phyloP scores from a whole-genome alignment of 179 eudicot species.

The Dionaea muscipula region DNA sequence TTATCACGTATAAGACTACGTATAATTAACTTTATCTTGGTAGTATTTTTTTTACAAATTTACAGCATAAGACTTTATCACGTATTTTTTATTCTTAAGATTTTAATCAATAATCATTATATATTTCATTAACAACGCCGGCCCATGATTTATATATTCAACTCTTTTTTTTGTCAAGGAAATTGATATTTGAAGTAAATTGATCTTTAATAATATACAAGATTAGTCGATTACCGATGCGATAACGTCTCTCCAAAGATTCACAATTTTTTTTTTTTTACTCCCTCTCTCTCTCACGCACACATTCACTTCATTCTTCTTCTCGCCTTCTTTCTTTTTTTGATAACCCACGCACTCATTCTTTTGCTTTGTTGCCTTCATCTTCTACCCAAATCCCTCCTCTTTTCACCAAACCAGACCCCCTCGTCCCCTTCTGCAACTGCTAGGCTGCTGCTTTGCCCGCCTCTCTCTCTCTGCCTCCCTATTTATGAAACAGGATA shows the following conservation, averaged over 20 bases:
- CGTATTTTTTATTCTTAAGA: no score
- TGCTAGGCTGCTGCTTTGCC: constrained; percentile 4
- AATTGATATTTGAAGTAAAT: no score
- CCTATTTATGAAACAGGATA: constrained; percentile 12
- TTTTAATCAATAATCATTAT: no score
- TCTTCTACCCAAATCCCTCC: not conserved
- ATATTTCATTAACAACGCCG: no score
- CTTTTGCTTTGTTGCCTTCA: not conserved
- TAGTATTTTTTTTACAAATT: no score
- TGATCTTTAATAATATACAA: no score
- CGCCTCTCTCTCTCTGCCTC: constrained; percentile 13
- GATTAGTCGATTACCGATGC: no score
- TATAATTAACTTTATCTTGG: no score
- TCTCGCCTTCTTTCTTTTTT: constrained; percentile 12
- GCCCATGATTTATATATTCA: no score
- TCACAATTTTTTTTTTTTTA: constrained; percentile 34
- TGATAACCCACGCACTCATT: constrained; percentile 15
- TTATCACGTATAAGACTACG: no score
- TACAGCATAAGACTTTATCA: no score
- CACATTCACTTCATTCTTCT: not conserved
- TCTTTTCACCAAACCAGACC: not conserved
- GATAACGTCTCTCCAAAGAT: constrained; percentile 65
- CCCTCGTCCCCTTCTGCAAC: constrained; percentile 14
- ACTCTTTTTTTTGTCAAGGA: no score
- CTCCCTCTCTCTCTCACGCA: constrained; percentile 9